phyloP scores from a whole-genome alignment of 345 rosid species.

The Moringa oleifera region DNA sequence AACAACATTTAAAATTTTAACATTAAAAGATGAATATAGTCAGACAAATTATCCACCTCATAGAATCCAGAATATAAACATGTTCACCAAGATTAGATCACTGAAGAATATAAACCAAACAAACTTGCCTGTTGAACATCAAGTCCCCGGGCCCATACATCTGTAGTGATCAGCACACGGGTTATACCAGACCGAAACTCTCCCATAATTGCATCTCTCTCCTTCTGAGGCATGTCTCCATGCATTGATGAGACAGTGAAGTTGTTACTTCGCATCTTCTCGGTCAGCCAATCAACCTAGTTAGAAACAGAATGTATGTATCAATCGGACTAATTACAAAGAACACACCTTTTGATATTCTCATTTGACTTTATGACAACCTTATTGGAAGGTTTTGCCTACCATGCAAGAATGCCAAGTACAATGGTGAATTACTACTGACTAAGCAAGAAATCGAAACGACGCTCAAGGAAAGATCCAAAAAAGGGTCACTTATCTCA shows the following conservation, averaged over 20 bases:
- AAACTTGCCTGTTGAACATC: slow-evolving; percentile 90
- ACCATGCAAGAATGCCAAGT: background rate
- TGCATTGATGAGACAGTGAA: slow-evolving; percentile 98
- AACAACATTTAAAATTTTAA: no score
- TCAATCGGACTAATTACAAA: background rate
- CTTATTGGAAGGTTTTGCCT: background rate
- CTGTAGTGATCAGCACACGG: slow-evolving; percentile 94
- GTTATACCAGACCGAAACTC: slow-evolving; percentile 80
- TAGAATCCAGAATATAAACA: no score
- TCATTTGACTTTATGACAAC: background rate
- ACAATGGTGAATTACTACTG: background rate
- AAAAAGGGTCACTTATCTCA: background rate
- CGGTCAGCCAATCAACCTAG: slow-evolving; percentile 98
- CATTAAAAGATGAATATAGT: no score
- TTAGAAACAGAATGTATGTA: slow-evolving; percentile 4
- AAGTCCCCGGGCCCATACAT: slow-evolving; percentile 97
- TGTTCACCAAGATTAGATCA: no score
- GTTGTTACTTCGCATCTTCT: slow-evolving; percentile 90
- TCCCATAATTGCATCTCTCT: slow-evolving; percentile 85
- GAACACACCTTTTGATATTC: background rate
- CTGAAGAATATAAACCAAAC: background rate
- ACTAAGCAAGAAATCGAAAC: background rate
- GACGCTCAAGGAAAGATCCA: background rate
- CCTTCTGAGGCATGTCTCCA: slow-evolving; percentile 99
- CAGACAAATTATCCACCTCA: no score